Evolutionary conservation across 768 basidiomycete genomes (phyloP).

Genomic region (Russula compacta): DNA sequence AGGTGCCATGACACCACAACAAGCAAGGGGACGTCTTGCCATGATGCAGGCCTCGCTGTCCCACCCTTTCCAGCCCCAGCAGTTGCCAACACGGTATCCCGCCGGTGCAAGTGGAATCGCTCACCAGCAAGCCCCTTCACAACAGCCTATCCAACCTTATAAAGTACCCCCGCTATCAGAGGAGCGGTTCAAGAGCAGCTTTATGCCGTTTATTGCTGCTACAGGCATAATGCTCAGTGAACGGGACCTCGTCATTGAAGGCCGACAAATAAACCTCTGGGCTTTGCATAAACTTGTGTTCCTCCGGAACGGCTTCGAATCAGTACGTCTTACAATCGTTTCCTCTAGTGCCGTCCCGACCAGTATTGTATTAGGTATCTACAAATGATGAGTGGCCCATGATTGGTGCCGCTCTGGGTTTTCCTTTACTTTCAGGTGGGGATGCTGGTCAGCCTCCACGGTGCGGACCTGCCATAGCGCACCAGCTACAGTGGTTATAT

Average conservation of each 20-base stretch:
- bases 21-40: neutral
- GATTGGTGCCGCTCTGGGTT: conserved; percentile 3
- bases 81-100: neutral
- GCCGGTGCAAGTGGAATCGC: neutral
- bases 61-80: neutral
- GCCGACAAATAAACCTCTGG: neutral
- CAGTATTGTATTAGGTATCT: neutral
- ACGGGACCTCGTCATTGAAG: conserved; percentile 4
- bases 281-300: neutral
- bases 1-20: neutral
- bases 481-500: conserved; percentile 4
- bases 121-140: conserved; percentile 1
- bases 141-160: neutral
- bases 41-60: neutral
- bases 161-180: conserved; percentile 1
- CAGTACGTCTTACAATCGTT: neutral
- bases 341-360: neutral
- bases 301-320: conserved; percentile 2
- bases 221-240: neutral
- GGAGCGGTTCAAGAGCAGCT: conserved; percentile 1
- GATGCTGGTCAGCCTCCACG: neutral
- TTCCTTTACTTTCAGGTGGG: neutral
- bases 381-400: conserved; percentile 10
- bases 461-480: conserved; percentile 3
- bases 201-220: neutral